Evolutionary conservation across 345 rosid genomes (phyloP).

Genomic region (Ceriops tagal): DNA sequence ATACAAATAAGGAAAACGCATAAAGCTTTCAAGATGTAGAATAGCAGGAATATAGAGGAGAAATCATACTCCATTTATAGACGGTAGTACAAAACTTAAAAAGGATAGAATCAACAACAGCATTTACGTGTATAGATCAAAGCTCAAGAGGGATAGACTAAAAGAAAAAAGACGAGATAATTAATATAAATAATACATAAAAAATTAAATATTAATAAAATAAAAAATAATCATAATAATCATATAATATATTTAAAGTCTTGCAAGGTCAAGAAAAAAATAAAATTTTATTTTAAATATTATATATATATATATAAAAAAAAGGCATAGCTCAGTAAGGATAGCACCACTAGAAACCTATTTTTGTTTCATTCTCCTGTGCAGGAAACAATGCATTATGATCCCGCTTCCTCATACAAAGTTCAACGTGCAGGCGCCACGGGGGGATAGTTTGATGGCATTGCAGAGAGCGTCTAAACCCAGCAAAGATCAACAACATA

Average conservation of each 20-base stretch:
- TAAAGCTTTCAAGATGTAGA: no score
- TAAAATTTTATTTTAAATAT: not conserved
- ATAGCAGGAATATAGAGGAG: no score
- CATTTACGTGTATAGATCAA: not conserved
- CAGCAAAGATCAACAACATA: not conserved
- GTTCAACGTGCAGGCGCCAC: not conserved
- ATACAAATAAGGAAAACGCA: no score
- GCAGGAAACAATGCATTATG: not conserved
- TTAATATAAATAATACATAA: not conserved
- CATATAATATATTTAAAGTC: not conserved
- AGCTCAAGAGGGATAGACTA: conserved; percentile 23
- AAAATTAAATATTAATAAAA: accelerated
- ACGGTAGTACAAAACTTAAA: no score
- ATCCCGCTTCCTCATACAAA: not conserved
- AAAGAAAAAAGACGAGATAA: not conserved
- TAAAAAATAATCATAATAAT: accelerated
- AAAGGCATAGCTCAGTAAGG: conserved; percentile 47
- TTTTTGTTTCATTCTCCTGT: not conserved
- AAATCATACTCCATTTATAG: no score
- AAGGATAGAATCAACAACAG: no score
- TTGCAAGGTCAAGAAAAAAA: conserved; percentile 35
- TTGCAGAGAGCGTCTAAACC: not conserved
- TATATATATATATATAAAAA: not conserved
- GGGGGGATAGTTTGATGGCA: conserved; percentile 16
- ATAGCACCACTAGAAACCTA: conserved; percentile 37